Conservation (phyloP, 176 grass and related monocot genomes). For the Aegilops tauschii region DNA sequence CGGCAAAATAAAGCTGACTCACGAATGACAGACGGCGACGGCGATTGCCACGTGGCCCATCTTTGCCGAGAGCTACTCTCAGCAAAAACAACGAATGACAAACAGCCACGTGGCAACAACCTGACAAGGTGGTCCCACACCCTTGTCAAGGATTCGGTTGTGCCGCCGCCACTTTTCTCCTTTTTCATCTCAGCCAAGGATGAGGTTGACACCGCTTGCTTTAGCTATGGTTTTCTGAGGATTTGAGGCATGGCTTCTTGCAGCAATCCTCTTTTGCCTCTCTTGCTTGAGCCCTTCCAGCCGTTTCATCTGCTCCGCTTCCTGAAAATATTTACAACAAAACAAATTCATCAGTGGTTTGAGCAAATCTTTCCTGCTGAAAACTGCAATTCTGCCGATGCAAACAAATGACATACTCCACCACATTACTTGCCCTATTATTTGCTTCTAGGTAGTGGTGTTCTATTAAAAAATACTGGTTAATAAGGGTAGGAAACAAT, state of each 20-base stretch:
- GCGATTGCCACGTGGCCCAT: too few relatives aligned
- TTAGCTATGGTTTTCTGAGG: not conserved
- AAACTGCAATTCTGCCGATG: not conserved
- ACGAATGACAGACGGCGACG: too few relatives aligned
- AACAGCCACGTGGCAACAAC: too few relatives aligned
- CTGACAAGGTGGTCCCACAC: too few relatives aligned
- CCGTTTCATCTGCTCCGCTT: constrained; percentile 92
- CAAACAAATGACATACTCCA: not conserved
- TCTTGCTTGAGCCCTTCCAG: constrained; percentile 78
- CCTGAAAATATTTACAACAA: constrained; percentile 34
- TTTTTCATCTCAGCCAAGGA: constrained; percentile 66
- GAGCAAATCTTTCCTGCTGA: not conserved
- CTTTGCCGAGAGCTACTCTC: too few relatives aligned
- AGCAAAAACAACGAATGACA: too few relatives aligned
- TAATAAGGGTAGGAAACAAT: not conserved
- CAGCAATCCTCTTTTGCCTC: constrained; percentile 89
- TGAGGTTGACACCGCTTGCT: constrained; percentile 55
- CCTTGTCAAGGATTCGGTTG: too few relatives aligned
- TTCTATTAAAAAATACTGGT: too few relatives aligned
- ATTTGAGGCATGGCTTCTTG: constrained; percentile 45
- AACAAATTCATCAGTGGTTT: not conserved
- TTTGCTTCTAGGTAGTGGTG: too few relatives aligned
- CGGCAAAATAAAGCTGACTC: too few relatives aligned
- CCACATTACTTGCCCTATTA: not conserved
- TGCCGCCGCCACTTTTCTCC: constrained; percentile 31